Evolutionary conservation across 441 rosid species (phyloP).

Genomic region (Erysimum cheiri): DNA sequence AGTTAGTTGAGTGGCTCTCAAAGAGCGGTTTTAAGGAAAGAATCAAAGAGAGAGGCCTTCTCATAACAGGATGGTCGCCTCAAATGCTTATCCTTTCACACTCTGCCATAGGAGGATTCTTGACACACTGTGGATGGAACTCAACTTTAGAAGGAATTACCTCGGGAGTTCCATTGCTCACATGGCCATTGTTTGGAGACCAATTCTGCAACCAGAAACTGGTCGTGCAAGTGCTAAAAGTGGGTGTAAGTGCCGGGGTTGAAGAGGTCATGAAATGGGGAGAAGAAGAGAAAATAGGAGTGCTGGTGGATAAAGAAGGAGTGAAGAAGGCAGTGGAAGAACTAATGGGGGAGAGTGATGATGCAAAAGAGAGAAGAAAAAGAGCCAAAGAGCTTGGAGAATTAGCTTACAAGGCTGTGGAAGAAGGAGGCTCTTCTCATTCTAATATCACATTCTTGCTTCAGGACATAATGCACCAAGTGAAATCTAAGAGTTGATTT

Average conservation of each 20-base stretch:
- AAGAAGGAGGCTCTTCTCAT: constrained; percentile 64
- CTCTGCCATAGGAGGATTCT: constrained; percentile 53
- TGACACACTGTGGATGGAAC: constrained; percentile 71
- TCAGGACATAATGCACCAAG: neutral
- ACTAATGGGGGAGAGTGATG: constrained; percentile 53
- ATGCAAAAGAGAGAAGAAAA: constrained; percentile 49
- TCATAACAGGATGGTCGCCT: constrained; percentile 61
- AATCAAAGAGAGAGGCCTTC: constrained; percentile 48
- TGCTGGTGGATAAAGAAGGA: constrained; percentile 45
- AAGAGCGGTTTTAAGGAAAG: constrained; percentile 46
- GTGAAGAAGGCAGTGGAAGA: constrained; percentile 45
- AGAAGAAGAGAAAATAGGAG: constrained; percentile 46
- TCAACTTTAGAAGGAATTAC: constrained; percentile 52
- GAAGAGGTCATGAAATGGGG: constrained; percentile 35
- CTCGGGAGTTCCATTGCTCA: constrained; percentile 49
- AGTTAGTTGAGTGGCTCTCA: constrained; percentile 46
- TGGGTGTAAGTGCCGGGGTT: constrained; percentile 48
- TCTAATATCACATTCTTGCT: neutral
- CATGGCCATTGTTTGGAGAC: constrained; percentile 55
- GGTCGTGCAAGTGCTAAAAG: constrained; percentile 44
- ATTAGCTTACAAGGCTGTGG: constrained; percentile 51
- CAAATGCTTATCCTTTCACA: constrained; percentile 60
- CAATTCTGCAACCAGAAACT: constrained; percentile 57
- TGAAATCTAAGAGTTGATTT: too few relatives aligned
- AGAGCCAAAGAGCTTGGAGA: constrained; percentile 48